Evolutionary conservation across 768 basidiomycete genomes (phyloP).

Genomic region (Leccinum sublutescens): DNA sequence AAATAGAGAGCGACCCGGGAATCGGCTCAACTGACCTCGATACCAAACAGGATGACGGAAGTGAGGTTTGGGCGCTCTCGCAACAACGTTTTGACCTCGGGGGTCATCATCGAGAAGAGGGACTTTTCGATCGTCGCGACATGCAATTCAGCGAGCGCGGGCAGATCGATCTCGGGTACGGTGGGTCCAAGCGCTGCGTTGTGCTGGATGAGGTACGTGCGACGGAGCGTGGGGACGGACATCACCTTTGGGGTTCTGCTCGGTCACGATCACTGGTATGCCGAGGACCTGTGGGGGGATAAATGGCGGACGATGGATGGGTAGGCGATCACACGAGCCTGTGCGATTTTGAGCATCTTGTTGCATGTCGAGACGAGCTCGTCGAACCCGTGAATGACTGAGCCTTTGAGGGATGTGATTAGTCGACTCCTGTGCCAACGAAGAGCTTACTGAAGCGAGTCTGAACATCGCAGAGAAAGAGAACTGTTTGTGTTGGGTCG

Average conservation of each 20-base stretch:
- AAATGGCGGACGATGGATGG: background rate
- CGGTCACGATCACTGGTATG: slow-evolving; percentile 76
- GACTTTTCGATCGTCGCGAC: slow-evolving; percentile 72
- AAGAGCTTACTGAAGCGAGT: slow-evolving; percentile 61
- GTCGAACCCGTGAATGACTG: slow-evolving; percentile 68
- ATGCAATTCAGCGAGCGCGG: slow-evolving; percentile 53
- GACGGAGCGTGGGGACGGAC: background rate
- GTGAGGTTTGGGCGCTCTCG: slow-evolving; percentile 44
- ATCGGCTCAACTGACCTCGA: slow-evolving; percentile 59
- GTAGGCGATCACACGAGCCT: slow-evolving; percentile 42
- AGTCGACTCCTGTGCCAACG: background rate
- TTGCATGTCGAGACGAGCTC: slow-evolving; percentile 64
- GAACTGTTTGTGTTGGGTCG: slow-evolving; percentile 44
- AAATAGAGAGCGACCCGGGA: background rate
- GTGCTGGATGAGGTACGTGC: slow-evolving; percentile 7
- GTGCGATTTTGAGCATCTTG: slow-evolving; percentile 77
- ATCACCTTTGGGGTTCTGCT: slow-evolving; percentile 77
- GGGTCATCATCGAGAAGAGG: slow-evolving; percentile 82
- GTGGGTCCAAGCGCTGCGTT: slow-evolving; percentile 67
- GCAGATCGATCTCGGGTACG: slow-evolving; percentile 56
- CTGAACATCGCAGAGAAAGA: slow-evolving; percentile 88
- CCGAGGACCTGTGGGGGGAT: slow-evolving; percentile 49
- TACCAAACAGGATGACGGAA: slow-evolving; percentile 78
- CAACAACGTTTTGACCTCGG: slow-evolving; percentile 58
- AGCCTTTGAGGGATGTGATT: slow-evolving; percentile 28